Conservation (phyloP, 164 flowering plant genomes). For the Berberis vulgaris region DNA sequence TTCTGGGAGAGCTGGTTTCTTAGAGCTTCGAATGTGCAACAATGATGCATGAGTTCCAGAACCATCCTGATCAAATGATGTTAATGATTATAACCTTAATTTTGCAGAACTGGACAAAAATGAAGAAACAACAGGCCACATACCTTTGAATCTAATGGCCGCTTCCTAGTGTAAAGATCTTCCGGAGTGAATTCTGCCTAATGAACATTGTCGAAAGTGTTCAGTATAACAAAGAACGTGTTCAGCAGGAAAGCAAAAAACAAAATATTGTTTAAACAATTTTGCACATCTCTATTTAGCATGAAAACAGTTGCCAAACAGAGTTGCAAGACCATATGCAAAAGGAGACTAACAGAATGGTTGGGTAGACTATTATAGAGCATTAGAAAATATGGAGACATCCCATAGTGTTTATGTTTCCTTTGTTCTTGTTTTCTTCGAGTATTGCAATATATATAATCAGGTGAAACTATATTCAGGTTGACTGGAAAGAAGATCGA, state of each 20-base stretch:
- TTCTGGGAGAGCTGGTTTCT: constrained; percentile 30
- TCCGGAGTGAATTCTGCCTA: constrained; percentile 93
- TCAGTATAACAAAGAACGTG: not conserved
- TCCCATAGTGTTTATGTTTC: too few species aligned
- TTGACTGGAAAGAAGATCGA: too few species aligned
- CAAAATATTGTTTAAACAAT: not conserved
- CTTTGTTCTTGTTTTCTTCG: too few species aligned
- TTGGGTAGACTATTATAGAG: too few species aligned
- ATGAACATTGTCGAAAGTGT: constrained; percentile 7
- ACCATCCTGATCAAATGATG: constrained; percentile 40
- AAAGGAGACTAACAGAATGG: too few species aligned
- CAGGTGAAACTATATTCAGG: too few species aligned
- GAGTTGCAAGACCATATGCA: too few species aligned
- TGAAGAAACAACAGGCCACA: not conserved
- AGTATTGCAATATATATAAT: too few species aligned
- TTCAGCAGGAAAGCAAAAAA: not conserved
- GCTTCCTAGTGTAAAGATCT: constrained; percentile 64
- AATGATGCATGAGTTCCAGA: constrained; percentile 32
- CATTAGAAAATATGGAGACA: too few species aligned
- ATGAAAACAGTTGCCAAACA: too few species aligned
- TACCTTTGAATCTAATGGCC: constrained; percentile 65
- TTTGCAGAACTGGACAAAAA: not conserved
- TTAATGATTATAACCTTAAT: constrained; percentile 4
- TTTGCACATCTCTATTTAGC: too few species aligned
- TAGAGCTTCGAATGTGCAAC: constrained; percentile 27